These are phyloP conservation scores for Phytophthora pisi DNA, from an alignment of 352 stramenopile species.

Conservation along the genomic window DNA sequence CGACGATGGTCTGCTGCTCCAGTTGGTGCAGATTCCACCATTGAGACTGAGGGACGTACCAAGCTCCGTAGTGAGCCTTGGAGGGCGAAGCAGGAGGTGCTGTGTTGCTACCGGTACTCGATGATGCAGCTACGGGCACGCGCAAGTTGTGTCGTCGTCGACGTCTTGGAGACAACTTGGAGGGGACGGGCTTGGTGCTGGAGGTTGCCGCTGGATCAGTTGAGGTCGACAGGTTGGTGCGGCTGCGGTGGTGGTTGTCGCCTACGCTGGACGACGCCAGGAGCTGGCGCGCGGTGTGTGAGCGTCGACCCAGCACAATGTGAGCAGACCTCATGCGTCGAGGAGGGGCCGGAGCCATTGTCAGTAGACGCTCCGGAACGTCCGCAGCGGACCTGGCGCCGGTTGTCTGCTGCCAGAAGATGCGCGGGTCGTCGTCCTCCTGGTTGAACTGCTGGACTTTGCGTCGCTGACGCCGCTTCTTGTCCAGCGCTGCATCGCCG, in stretches of 20 bases:
- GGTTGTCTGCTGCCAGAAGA: slow-evolving; percentile 58
- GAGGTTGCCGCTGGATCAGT: background rate
- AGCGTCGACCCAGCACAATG: slow-evolving; percentile 26
- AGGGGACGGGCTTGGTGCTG: background rate
- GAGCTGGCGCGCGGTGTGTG: slow-evolving; percentile 4
- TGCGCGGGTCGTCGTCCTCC: slow-evolving; percentile 16
- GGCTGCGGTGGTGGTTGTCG: slow-evolving; percentile 9
- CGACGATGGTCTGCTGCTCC: slow-evolving; percentile 38
- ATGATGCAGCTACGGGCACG: background rate
- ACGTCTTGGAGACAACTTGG: slow-evolving; percentile 1
- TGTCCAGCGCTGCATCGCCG: slow-evolving; percentile 6
- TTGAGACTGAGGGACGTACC: slow-evolving; percentile 59
- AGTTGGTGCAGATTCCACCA: slow-evolving; percentile 57
- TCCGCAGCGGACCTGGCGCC: slow-evolving; percentile 48
- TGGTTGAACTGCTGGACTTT: slow-evolving; percentile 29
- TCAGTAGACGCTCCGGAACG: slow-evolving; percentile 30
- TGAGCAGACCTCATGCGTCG: slow-evolving; percentile 9
- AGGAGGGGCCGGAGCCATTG: slow-evolving; percentile 17
- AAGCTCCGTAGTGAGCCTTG: slow-evolving; percentile 52
- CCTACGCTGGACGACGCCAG: slow-evolving; percentile 3
- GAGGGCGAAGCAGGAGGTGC: slow-evolving; percentile 7
- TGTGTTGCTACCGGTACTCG: background rate
- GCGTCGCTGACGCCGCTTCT: slow-evolving; percentile 32
- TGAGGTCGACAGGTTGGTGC: background rate
- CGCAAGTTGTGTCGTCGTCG: slow-evolving; percentile 6